Evolutionary conservation across 2,329 filamentous ascomycete species (phyloP).

Genomic region (Hypomyces perniciosus): DNA sequence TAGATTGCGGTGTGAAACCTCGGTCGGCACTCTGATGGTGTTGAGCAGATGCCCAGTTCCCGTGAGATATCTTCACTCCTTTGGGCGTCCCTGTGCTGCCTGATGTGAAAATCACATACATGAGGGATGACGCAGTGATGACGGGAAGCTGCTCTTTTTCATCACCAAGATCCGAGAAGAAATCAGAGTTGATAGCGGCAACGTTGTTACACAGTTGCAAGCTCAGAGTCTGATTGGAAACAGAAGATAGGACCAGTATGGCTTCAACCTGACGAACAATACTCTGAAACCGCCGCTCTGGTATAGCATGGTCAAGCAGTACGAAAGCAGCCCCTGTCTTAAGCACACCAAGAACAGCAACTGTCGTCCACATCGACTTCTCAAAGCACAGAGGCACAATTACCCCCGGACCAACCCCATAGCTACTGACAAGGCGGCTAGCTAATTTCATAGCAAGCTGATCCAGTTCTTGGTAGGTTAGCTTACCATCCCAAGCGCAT

Average conservation of each 20-base stretch:
- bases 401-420: conserved; percentile 20
- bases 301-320: conserved; percentile 9
- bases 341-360: conserved; percentile 20
- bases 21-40: conserved; percentile 28
- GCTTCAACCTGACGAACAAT: not conserved
- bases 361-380: conserved; percentile 19
- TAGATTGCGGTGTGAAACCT: not conserved
- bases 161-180: no score
- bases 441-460: conserved; percentile 31
- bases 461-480: not conserved
- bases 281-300: not conserved
- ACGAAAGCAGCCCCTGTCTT: conserved; percentile 24
- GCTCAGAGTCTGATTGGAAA: no score
- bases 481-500: not conserved
- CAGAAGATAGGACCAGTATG: not conserved
- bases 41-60: conserved; percentile 33
- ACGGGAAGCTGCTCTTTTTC: not conserved
- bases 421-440: conserved; percentile 15
- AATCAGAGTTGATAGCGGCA: no score
- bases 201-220: no score
- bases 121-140: not conserved
- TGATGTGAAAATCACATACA: conserved; percentile 38
- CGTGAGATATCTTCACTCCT: conserved; percentile 42
- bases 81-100: conserved; percentile 51
- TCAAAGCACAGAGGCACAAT: conserved; percentile 26